Percentiles rank a stretch among this genome's conserved stretches.
These are phyloP conservation scores for Tylopilus plumbeoviolaceoides DNA, from an alignment of 768 basidiomycete species.

Conservation along the genomic window DNA sequence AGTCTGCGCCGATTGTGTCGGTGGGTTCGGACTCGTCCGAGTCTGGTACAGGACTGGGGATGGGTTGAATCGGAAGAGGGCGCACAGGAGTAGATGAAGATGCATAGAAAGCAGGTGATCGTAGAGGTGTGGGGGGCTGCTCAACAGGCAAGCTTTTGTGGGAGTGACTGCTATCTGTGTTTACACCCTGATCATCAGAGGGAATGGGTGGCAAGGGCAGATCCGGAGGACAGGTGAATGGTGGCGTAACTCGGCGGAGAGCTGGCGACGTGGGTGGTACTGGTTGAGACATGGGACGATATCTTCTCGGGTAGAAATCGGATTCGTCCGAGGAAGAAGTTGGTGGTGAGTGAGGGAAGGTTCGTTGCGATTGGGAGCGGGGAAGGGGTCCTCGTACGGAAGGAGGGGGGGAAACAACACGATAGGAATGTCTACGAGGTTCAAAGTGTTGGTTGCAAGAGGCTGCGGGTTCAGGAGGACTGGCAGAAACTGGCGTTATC, in stretches of 20 bases:
- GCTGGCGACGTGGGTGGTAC: neutral
- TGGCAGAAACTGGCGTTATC: conserved; percentile 6
- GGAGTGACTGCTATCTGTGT: neutral
- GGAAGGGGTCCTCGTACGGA: neutral
- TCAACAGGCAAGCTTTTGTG: neutral
- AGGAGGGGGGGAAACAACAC: neutral
- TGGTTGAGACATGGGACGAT: conserved; percentile 2
- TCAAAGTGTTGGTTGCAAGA: neutral
- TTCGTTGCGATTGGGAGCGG: conserved; percentile 2
- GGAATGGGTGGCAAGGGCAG: conserved; percentile 24
- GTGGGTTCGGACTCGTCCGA: conserved; percentile 6
- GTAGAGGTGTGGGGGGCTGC: conserved; percentile 7
- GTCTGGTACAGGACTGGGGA: conserved; percentile 14
- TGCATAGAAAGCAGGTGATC: neutral
- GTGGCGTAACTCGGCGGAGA: conserved; percentile 7
- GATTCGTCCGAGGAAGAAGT: conserved; percentile 11
- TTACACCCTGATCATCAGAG: neutral
- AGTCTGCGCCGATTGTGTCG: neutral
- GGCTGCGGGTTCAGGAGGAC: neutral
- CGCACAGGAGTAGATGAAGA: conserved; percentile 1
- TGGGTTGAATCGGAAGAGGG: conserved; percentile 17
- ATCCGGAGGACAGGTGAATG: conserved; percentile 13
- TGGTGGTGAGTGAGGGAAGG: neutral
- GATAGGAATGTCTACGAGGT: neutral
- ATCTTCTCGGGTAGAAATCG: neutral